Percentiles rank a stretch among this genome's conserved stretches.
Conservation (phyloP, 1,284 basidiomycete genomes). For the Pseudozyma sp. region DNA sequence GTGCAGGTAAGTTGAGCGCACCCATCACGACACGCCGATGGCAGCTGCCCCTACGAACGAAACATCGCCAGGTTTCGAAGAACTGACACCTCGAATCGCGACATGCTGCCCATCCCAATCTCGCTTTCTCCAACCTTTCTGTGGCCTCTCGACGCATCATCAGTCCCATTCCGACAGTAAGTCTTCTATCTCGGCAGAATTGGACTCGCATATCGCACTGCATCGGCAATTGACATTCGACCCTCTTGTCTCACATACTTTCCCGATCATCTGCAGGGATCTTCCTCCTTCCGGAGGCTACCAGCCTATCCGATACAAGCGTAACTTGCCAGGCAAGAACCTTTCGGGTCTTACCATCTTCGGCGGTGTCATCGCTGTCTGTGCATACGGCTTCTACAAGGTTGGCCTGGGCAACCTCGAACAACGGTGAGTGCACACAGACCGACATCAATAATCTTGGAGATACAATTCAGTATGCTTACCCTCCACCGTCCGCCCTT, state of each 20-base stretch:
- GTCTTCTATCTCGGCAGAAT: neutral
- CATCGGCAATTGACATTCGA: conserved; percentile 7
- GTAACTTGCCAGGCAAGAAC: conserved; percentile 91
- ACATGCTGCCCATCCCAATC: neutral
- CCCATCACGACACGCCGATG: neutral
- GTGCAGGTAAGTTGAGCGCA: conserved; percentile 31
- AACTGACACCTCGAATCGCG: conserved; percentile 10
- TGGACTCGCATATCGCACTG: no score
- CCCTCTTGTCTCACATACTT: neutral
- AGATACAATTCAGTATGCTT: neutral
- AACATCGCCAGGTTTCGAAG: neutral
- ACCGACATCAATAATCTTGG: neutral
- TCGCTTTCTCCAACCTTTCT: neutral
- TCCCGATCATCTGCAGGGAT: conserved; percentile 75
- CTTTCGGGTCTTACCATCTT: conserved; percentile 89
- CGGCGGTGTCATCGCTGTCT: conserved; percentile 83
- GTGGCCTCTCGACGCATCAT: neutral
- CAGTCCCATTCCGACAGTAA: conserved; percentile 55
- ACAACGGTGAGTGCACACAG: conserved; percentile 78
- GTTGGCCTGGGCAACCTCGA: conserved; percentile 90
- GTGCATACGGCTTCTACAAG: conserved; percentile 91
- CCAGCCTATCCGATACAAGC: conserved; percentile 92
- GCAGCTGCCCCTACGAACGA: neutral
- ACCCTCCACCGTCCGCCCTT: neutral
- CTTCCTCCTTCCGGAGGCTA: conserved; percentile 95